Evolutionary conservation across 768 basidiomycete species (phyloP), one percentile per base, ranked within the genome.

Genomic region (Mycena galopus): DNA sequence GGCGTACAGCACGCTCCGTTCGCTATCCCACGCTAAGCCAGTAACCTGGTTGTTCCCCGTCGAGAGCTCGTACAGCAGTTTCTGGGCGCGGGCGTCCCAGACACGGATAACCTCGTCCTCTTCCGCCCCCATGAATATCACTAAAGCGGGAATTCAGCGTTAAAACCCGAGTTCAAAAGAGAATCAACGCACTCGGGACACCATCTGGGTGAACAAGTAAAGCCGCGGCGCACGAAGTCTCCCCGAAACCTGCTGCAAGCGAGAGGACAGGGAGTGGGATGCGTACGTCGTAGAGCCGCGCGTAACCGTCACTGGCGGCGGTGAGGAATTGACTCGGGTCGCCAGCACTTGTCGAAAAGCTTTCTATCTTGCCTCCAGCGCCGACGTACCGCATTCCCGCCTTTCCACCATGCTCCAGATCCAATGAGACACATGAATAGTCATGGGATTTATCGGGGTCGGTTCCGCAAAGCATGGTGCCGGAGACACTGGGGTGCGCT

Each of bases 41-140:
- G 55, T 55, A 0, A 87, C 86, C 3, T 64, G 35, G 69, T 86
- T 88, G 73, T 87, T 88, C 6, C 86, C 86, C 5, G 85, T 86
- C 1, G 84, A 78, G 21, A 87, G 79, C 64, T 87, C 85, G 72
- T 86, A 87, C 1, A 86, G 77, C 7, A 77, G 58, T 17, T 72
- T 73, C 17, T 75, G 77, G 0, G 82, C 81, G 39, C 86, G 84
- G 16, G 86, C 61, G 65, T 88, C 86, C 85, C 85, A 87, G 35
- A 86, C n/a, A 50, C 81, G 82, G 74, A 87, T 81, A 11, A 79
- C 72, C 65, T 87, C 80, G 5, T 75, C 73, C 3, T 58, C 56
- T 27, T 68, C 71, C 4, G 78, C 68, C 2, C 81, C 84, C 0
- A 82, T 79, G 70, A 86, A 84, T 2, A 81, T 60, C 19, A 25